These are phyloP conservation scores for Pseudevernia furfuracea DNA, from an alignment of 495 filamentous ascomycete genomes.

Conservation along the genomic window DNA sequence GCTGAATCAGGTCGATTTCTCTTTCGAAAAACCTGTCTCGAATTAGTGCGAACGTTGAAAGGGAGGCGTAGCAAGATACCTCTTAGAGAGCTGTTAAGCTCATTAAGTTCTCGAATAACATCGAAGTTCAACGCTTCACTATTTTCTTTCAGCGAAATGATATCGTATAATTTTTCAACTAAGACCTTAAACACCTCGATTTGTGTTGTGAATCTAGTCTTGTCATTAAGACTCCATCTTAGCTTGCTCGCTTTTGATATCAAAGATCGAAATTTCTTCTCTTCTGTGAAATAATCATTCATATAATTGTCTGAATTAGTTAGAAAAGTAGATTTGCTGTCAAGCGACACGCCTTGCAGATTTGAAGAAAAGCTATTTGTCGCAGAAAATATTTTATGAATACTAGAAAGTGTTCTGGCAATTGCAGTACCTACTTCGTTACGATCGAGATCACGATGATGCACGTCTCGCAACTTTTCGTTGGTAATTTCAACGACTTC, in stretches of 20 bases:
- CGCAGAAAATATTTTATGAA: neutral
- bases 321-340: neutral
- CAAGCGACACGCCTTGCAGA: neutral
- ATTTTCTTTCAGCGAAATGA: neutral
- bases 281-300: neutral
- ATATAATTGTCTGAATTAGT: neutral
- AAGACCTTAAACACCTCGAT: neutral
- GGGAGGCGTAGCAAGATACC: neutral
- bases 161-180: neutral
- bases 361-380: neutral
- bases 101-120: neutral
- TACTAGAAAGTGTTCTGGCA: neutral
- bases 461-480: neutral
- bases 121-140: neutral
- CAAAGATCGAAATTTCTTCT: neutral
- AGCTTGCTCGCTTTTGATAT: neutral
- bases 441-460: neutral
- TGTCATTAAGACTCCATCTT: neutral
- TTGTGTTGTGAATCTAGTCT: neutral
- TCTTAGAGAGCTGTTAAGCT: neutral
- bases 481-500: neutral
- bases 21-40: constrained; percentile 2
- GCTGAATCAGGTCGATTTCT: neutral
- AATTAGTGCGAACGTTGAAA: neutral
- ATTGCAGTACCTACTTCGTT: neutral